Conservation (phyloP, 2,329 filamentous ascomycete species). For the Pseudohalonectria lignicola region DNA sequence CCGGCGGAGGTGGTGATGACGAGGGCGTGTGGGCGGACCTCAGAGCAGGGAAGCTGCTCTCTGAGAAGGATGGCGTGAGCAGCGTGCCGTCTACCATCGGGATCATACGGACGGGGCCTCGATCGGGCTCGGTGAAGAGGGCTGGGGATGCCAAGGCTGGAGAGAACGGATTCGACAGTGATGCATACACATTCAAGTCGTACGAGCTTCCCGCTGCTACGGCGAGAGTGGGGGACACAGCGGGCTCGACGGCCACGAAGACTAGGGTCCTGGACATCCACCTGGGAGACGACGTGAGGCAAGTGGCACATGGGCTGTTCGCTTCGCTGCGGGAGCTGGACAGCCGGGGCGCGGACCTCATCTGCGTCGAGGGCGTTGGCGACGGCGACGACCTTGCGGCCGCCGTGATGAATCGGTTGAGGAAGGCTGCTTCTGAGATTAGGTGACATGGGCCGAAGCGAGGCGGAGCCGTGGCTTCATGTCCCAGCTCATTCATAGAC, state of each 20-base stretch:
- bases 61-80: slow-evolving; percentile 4
- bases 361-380: slow-evolving; percentile 82
- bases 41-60: slow-evolving; percentile 5
- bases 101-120: slow-evolving; percentile 44
- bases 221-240: slow-evolving; percentile 24
- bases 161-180: no score
- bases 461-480: no score
- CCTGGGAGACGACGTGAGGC: slow-evolving; percentile 58
- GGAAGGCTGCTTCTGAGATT: slow-evolving; percentile 62
- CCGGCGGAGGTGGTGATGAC: no score
- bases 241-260: slow-evolving; percentile 15
- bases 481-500: no score
- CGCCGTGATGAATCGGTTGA: slow-evolving; percentile 74
- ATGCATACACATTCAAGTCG: no score
- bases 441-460: slow-evolving; percentile 21
- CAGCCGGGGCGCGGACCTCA: slow-evolving; percentile 63
- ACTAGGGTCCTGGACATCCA: slow-evolving; percentile 55
- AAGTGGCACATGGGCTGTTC: slow-evolving; percentile 80
- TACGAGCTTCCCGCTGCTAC: slow-evolving; percentile 18
- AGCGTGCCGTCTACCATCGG: slow-evolving; percentile 28
- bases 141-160: slow-evolving; percentile 20
- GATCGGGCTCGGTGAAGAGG: no score
- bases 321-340: slow-evolving; percentile 80
- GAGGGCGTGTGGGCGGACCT: slow-evolving; percentile 26
- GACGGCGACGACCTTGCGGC: slow-evolving; percentile 74